Conservation (phyloP, 2,329 filamentous ascomycete species). For the Akanthomyces lecanii region DNA sequence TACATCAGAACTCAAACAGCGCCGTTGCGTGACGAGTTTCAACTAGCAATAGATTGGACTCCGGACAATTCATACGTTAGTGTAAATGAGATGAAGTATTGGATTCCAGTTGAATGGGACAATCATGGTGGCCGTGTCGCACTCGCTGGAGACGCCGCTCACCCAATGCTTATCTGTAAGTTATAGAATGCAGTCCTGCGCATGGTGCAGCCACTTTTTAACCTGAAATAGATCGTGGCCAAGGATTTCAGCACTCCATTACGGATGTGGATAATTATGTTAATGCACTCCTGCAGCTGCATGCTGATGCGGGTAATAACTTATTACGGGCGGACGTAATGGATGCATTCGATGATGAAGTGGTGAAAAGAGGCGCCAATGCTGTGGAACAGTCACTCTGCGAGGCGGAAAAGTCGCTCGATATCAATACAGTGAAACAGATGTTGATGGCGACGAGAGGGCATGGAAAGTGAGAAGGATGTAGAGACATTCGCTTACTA, state of each 20-base stretch:
- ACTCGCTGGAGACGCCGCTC: slow-evolving; percentile 37
- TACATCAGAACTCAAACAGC: slow-evolving; percentile 27
- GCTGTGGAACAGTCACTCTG: slow-evolving; percentile 33
- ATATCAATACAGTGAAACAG: slow-evolving; percentile 25
- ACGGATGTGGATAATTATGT: slow-evolving; percentile 37
- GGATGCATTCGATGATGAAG: slow-evolving; percentile 29
- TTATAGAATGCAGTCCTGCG: neutral
- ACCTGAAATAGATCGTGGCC: slow-evolving; percentile 34
- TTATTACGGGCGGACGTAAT: slow-evolving; percentile 23
- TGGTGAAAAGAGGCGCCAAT: slow-evolving; percentile 30
- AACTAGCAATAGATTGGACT: slow-evolving; percentile 33
- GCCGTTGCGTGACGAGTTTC: slow-evolving; percentile 29
- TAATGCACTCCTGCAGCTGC: slow-evolving; percentile 26
- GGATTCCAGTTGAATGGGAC: slow-evolving; percentile 31
- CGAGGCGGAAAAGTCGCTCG: slow-evolving; percentile 30
- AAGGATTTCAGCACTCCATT: slow-evolving; percentile 42
- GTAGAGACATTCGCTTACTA: neutral
- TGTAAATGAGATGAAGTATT: slow-evolving; percentile 36
- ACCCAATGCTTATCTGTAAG: slow-evolving; percentile 42
- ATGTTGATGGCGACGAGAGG: slow-evolving; percentile 33
- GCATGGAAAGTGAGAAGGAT: slow-evolving; percentile 20
- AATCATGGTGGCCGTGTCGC: slow-evolving; percentile 31
- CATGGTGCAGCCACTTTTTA: neutral
- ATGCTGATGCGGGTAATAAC: neutral
- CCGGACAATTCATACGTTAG: slow-evolving; percentile 28